A percentile compares a stretch with the other conserved stretches of the same genome.
Conservation (phyloP, 331 rosid species). For the Telfairia occidentalis region DNA sequence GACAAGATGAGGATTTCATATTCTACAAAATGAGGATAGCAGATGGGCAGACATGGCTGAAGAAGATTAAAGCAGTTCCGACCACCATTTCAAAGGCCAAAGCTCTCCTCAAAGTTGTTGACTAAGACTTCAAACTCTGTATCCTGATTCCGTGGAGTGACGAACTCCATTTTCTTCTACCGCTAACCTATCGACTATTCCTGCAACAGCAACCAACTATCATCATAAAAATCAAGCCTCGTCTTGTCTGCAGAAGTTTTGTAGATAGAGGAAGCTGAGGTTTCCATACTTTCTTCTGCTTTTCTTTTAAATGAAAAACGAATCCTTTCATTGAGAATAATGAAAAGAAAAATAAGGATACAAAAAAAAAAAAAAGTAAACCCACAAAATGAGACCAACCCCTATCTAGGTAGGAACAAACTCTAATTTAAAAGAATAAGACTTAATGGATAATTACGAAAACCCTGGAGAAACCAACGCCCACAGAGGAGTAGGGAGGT, state of each 20-base stretch:
- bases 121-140: background rate
- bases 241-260: background rate
- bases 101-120: background rate
- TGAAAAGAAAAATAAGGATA: too few species aligned
- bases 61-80: background rate
- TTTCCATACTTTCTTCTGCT: background rate
- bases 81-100: background rate
- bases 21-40: constrained; percentile 3
- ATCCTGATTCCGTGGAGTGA: background rate
- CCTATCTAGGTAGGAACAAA: too few species aligned
- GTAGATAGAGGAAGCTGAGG: background rate
- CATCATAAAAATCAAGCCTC: background rate
- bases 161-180: background rate
- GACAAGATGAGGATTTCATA: background rate
- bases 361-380: too few species aligned
- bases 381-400: too few species aligned
- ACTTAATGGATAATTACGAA: too few species aligned
- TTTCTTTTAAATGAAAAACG: too few species aligned
- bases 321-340: too few species aligned
- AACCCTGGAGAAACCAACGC: too few species aligned
- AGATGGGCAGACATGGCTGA: background rate
- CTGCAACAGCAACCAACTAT: background rate
- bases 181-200: background rate
- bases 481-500: too few species aligned
- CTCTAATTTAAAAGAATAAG: too few species aligned